Conservation (phyloP, 2,329 filamentous ascomycete genomes). For the Diaporthe citriasiana region DNA sequence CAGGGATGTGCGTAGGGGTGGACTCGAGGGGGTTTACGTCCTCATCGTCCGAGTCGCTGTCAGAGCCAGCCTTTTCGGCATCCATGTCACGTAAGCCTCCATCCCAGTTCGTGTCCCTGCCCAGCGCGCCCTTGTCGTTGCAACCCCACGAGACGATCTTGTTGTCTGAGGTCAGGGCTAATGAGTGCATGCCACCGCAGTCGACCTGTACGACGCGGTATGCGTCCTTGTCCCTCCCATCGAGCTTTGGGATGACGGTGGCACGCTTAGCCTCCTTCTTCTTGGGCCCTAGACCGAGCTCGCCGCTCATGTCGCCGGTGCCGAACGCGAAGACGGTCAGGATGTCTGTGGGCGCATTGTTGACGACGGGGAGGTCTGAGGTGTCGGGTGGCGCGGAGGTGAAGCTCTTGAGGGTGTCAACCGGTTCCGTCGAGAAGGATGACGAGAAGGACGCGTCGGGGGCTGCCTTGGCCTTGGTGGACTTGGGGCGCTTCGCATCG, state of each 20-base stretch:
- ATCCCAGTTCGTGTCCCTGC: constrained; percentile 71
- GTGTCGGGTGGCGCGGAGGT: constrained; percentile 39
- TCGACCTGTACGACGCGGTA: constrained; percentile 68
- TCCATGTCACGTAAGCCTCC: constrained; percentile 62
- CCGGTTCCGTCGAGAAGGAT: constrained; percentile 37
- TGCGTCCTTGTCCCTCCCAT: constrained; percentile 37
- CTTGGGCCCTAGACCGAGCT: constrained; percentile 49
- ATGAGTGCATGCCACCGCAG: constrained; percentile 76
- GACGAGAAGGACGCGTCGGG: constrained; percentile 13
- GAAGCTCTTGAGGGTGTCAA: constrained; percentile 40
- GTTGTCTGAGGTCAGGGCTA: constrained; percentile 76
- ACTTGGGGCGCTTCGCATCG: constrained; percentile 27
- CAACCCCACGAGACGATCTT: constrained; percentile 79
- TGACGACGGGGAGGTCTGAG: constrained; percentile 41
- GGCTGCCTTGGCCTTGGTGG: constrained; percentile 29
- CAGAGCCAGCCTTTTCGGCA: constrained; percentile 65
- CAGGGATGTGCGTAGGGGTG: constrained; percentile 67
- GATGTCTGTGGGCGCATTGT: constrained; percentile 41
- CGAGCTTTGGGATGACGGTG: constrained; percentile 43
- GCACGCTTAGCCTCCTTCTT: constrained; percentile 43
- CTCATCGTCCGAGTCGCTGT: constrained; percentile 66
- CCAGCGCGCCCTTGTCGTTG: constrained; percentile 77
- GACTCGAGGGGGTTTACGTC: constrained; percentile 73
- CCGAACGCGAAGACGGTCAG: constrained; percentile 45
- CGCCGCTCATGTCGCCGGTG: constrained; percentile 63